Conservation (phyloP, 441 rosid species). For the Pelargonium fulgidum region DNA sequence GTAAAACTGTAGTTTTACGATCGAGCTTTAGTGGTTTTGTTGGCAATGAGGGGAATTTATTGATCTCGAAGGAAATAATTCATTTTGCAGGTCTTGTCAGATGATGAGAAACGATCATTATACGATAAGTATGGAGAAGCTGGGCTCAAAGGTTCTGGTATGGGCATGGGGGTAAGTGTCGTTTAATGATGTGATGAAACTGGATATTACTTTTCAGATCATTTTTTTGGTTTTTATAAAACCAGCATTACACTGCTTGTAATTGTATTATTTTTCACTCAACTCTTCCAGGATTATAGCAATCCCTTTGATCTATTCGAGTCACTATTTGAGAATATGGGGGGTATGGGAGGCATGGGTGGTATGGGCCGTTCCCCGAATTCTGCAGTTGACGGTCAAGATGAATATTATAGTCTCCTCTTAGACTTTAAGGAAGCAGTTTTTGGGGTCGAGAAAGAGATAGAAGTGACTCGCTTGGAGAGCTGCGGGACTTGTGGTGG, state of each 20-base stretch:
- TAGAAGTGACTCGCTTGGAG: constrained; percentile 86
- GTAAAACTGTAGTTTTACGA: constrained; percentile 30
- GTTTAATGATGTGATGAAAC: constrained; percentile 5
- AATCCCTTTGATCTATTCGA: constrained; percentile 94
- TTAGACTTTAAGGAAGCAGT: constrained; percentile 88
- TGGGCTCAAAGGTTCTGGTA: constrained; percentile 86
- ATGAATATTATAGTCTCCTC: constrained; percentile 71
- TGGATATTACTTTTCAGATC: neutral
- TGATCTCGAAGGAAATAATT: constrained; percentile 10
- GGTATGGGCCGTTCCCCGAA: constrained; percentile 64
- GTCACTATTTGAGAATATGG: constrained; percentile 79
- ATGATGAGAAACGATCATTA: constrained; percentile 85
- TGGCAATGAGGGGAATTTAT: neutral
- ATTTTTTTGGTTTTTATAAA: neutral
- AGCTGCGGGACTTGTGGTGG: constrained; percentile 78
- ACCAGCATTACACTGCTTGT: neutral
- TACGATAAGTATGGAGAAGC: constrained; percentile 95
- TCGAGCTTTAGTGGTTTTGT: constrained; percentile 10
- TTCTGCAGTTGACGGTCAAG: constrained; percentile 82
- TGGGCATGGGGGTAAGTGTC: constrained; percentile 92
- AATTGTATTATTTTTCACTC: constrained; percentile 13
- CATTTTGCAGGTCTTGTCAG: constrained; percentile 69
- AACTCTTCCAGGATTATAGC: constrained; percentile 67
- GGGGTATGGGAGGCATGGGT: constrained; percentile 73
- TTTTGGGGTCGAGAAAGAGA: constrained; percentile 88